Evolutionary conservation across 148 eudicot genomes (phyloP).

Genomic region (Mesembryanthemum crystallinum): DNA sequence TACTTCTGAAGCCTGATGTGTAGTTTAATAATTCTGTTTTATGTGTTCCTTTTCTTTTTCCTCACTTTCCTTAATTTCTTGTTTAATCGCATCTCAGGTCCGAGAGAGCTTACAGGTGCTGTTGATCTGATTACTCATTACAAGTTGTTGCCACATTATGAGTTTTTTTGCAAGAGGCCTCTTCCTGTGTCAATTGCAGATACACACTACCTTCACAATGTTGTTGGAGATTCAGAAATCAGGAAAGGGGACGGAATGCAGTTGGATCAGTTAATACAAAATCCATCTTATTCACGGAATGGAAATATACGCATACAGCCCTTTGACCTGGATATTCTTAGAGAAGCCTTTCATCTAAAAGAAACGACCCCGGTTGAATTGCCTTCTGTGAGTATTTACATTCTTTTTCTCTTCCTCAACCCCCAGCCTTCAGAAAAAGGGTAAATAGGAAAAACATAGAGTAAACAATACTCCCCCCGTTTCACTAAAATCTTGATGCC

Average conservation of each 20-base stretch:
- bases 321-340: conserved; percentile 66
- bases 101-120: conserved; percentile 95
- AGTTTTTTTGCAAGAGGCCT: conserved; percentile 93
- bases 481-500: no score
- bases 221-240: conserved; percentile 90
- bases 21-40: not conserved
- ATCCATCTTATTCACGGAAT: conserved; percentile 54
- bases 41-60: not conserved
- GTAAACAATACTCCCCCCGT: no score
- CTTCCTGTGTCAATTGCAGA: conserved; percentile 86
- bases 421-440: not conserved
- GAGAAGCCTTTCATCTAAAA: conserved; percentile 75
- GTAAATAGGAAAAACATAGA: not conserved
- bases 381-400: conserved; percentile 55
- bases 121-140: conserved; percentile 83
- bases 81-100: conserved; percentile 49
- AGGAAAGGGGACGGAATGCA: conserved; percentile 98
- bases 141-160: conserved; percentile 84
- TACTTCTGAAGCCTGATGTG: not conserved
- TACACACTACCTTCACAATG: conserved; percentile 91
- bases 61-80: not conserved
- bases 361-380: conserved; percentile 77
- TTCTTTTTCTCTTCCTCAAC: not conserved
- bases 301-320: conserved; percentile 68
- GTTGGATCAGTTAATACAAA: conserved; percentile 70